Conservation (phyloP, 176 grass and related monocot genomes). For the Oropetium thomaeum region DNA sequence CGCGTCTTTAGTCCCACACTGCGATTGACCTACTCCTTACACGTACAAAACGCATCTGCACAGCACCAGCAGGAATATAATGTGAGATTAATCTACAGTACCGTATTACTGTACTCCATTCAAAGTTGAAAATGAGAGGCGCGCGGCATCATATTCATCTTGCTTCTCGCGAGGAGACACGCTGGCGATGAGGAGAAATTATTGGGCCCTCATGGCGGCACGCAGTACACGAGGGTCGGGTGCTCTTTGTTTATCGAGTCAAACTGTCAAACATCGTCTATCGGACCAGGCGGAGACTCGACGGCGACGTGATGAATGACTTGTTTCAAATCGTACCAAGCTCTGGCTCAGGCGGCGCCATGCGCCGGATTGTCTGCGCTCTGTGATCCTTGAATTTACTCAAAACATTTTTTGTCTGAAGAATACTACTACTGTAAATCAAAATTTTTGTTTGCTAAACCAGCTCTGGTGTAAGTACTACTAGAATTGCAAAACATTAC, state of each 20-base stretch:
- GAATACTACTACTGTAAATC: no score
- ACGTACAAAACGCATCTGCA: no score
- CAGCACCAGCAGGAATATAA: neutral
- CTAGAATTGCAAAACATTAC: no score
- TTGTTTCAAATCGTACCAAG: neutral
- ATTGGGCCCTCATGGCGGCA: slow-evolving; percentile 19
- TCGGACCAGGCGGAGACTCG: neutral
- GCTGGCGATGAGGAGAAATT: neutral
- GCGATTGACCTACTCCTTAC: neutral
- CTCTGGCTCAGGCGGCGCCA: neutral
- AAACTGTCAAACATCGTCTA: slow-evolving; percentile 18
- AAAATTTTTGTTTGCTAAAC: no score
- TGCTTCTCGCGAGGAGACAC: slow-evolving; percentile 34
- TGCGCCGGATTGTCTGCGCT: neutral
- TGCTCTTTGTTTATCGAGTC: neutral
- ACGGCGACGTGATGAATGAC: neutral
- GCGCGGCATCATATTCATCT: slow-evolving; percentile 31
- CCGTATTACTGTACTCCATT: no score
- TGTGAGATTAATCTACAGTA: neutral
- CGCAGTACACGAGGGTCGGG: no score
- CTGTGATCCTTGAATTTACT: neutral
- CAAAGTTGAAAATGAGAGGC: slow-evolving; percentile 7
- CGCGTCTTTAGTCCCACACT: neutral
- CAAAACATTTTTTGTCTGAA: no score
- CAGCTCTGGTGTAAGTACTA: no score